Percentiles rank a stretch among this genome's conserved stretches.
Evolutionary conservation across 352 stramenopile species (phyloP).

Genomic region (Globisporangium nodosum): DNA sequence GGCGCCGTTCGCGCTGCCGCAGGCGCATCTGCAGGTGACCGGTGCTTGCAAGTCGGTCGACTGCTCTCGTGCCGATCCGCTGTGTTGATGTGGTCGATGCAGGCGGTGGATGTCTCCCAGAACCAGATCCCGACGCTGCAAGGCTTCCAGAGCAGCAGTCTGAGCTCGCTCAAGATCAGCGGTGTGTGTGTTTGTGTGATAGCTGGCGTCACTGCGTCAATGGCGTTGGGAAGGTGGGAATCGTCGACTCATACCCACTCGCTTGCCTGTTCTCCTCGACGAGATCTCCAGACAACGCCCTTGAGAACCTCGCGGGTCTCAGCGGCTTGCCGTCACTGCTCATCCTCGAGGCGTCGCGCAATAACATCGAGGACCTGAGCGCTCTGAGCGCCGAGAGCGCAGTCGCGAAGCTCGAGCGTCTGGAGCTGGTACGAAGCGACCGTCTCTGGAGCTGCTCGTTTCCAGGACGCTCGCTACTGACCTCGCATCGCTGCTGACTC

Average conservation of each 20-base stretch:
- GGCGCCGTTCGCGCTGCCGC: constrained; percentile 27
- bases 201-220: neutral
- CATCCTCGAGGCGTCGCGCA: constrained; percentile 52
- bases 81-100: neutral
- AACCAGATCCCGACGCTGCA: constrained; percentile 63
- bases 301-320: constrained; percentile 47
- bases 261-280: neutral
- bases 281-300: constrained; percentile 31
- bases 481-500: neutral
- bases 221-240: neutral
- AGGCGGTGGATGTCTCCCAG: constrained; percentile 57
- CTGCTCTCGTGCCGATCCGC: neutral
- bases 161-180: constrained; percentile 58
- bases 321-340: constrained; percentile 34
- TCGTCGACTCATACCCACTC: neutral
- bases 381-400: constrained; percentile 25
- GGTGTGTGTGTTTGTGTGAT: constrained; percentile 15
- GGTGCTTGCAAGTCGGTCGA: neutral
- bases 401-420: constrained; percentile 34
- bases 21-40: constrained; percentile 54
- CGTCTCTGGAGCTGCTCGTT: neutral
- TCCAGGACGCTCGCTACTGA: neutral
- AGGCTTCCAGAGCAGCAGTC: constrained; percentile 37
- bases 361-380: constrained; percentile 41
- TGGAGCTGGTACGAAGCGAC: constrained; percentile 33